Evolutionary conservation across 2,329 filamentous ascomycete species (phyloP), one percentile per base, ranked within the genome.

Genomic region (Talaromyces sp.): DNA sequence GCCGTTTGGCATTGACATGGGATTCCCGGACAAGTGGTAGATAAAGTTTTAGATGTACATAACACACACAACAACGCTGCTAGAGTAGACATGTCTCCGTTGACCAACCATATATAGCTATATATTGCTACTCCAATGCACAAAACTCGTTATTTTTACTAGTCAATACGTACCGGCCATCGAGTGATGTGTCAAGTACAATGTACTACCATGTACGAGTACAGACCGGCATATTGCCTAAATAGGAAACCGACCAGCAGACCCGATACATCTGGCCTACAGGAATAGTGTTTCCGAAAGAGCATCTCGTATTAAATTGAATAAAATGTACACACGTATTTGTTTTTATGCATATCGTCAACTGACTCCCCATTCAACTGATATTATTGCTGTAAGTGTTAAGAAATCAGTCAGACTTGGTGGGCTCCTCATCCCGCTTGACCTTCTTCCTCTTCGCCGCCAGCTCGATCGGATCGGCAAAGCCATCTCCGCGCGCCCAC

Each of bases 401-500:
- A 14, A 31, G 7, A 17, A 35, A 35, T 51, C 21, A 50, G n/a
- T 50, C 24, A 29, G 26, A 27, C 8, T 29, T 29, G 14, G 24
- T 10, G 14, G 54, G 49, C 19, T 11, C 24, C 14, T 46, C 49
- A 2, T 38, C 49, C 27, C 53, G 32, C 54, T 46, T 32, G 32
- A 38, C 43, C 29, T 66, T 67, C 65, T 69, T 75, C 62, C 66
- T 71, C 62, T 70, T 73, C 58, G 69, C 68, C 53, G 81, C 80
- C 4, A 77, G 74, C 5, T 86, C 70, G 0, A 80, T 80, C 78
- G 87, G 87, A 71, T 95, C 90, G 56, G 82, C 81, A 79, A 86
- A 92, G 0, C 89, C 89, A 67, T 93, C 88, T 0, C 91, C 91
- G 58, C 88, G 81, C 46, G 92, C 74, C 81, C 89, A 89, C 56